Evolutionary conservation across 345 rosid species (phyloP), one percentile per base, ranked within the genome.

Genomic region (Aquilaria yunnanensis): DNA sequence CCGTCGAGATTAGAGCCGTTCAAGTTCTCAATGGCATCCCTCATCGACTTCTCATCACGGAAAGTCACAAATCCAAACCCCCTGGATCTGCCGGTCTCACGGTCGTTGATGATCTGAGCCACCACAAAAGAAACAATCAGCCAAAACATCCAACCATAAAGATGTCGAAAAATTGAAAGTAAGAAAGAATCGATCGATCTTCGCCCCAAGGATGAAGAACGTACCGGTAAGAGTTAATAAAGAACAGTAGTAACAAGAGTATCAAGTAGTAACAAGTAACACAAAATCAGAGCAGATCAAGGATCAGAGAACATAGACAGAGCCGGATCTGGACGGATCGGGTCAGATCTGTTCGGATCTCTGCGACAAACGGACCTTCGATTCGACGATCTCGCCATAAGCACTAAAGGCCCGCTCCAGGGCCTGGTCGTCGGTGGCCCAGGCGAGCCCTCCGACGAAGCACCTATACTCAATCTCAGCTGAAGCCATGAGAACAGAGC

Each of bases 371-470:
- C 97, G 64, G 96, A 93, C 97, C 98, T 93, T 93, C 90, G 98
- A 90, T 75, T 93, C 98, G 74, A 93, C 49, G 72, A 93, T 64
- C n/a, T 90, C 89, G 72, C 97, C 98, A 47, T 1, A 93, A 5
- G 66, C 2, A 56, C 89, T 62, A 78, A 93, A 93, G 49, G 97
- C 96, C 1, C 61, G 64, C 54, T 80, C 81, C 0, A 93, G 85
- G 30, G 81, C 65, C 46, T 32, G 63, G 67, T 93, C 98, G 55
- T 75, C 83, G 47, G 97, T 93, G 75, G 94, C 94, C 97, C 97
- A 93, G 0, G 97, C 98, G 0, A 93, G 90, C 72, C 98, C 97
- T 48, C 97, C 98, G 41, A 90, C 96, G 64, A 93, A 93, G 80
- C 98, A 93, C 57, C 98, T 54, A 65, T 0, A 93, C 81, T 93